These are phyloP conservation scores for Alternaria brassicicola DNA, from an alignment of 2,329 filamentous ascomycete species.

Conservation along the genomic window DNA sequence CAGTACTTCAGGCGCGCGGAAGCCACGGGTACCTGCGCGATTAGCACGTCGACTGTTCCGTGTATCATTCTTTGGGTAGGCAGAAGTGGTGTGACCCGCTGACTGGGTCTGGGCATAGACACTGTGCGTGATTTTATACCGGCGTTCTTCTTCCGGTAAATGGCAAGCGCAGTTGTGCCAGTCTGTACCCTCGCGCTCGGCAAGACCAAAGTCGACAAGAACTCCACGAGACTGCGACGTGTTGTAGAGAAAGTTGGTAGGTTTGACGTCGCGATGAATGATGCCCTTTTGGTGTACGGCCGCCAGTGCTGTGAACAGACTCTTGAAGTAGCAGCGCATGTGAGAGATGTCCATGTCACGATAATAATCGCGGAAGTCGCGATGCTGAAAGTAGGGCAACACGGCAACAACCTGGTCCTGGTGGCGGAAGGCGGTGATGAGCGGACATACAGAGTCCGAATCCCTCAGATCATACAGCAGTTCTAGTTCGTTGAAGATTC, in stretches of 20 bases:
- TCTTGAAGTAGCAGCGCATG: constrained; percentile 87
- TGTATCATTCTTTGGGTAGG: constrained; percentile 88
- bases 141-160: constrained; percentile 67
- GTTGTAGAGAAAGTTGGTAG: constrained; percentile 96
- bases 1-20: constrained; percentile 93
- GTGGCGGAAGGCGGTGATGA: constrained; percentile 95
- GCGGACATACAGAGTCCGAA: constrained; percentile 84
- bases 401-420: constrained; percentile 95
- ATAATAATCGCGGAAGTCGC: constrained; percentile 94
- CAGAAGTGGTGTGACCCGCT: constrained; percentile 53
- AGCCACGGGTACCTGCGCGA: constrained; percentile 90
- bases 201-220: constrained; percentile 97
- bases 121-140: constrained; percentile 60
- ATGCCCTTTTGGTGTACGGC: constrained; percentile 85
- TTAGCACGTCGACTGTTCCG: constrained; percentile 90
- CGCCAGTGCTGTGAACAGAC: constrained; percentile 81
- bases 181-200: constrained; percentile 75
- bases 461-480: constrained; percentile 85
- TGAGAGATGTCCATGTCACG: constrained; percentile 84
- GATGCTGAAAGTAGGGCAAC: constrained; percentile 92
- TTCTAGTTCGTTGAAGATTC: constrained; percentile 96
- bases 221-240: constrained; percentile 80
- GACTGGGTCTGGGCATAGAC: constrained; percentile 63
- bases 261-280: constrained; percentile 94
- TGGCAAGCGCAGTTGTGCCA: constrained; percentile 83